Evolutionary conservation across 768 basidiomycete species (phyloP), one percentile per base, ranked within the genome.

Genomic region (Termitomyces sp.): DNA sequence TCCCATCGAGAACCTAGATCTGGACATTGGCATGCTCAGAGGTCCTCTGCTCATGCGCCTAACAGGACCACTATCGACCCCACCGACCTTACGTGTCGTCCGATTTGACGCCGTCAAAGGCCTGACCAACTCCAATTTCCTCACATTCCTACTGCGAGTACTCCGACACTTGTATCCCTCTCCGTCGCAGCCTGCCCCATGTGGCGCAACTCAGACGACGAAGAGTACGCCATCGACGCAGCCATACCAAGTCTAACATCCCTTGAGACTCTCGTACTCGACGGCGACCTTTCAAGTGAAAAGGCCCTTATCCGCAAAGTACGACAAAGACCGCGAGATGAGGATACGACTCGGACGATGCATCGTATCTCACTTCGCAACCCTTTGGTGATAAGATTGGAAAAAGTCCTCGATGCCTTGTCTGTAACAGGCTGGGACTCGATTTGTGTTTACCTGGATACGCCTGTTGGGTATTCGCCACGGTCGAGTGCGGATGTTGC

Each of bases 141-240:
- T 52, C 5, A 21, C 35, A 17, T 59, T 59, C 37, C 38, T 62
- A 5, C 27, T 25, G 19, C 59, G 54, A 23, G 59, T 58, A 9
- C 58, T 16, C 41, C 51, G 4, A 62, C 59, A 4, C 52, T 62
- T 19, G 31, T 32, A 17, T 45, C 16, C 21, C 55, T 62, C 31
- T 31, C 23, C 5, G 29, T 59, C 25, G 29, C 42, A 16, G 59
- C 51, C 16, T 60, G 62, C 21, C 19, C 34, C 17, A 52, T 62
- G 34, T 52, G 51, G n/a, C 58, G 56, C 19, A 23, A 23, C 0
- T 47, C 40, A n/a, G 34, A 41, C 0, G 53, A 62, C 12, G 62
- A 62, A 49, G 58, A 62, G 31, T 58, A 62, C 29, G 62, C 62
- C 11, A 31, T 62, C 0, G 62, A 62, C 35, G 53, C 45, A 17